phyloP scores from a whole-genome alignment of 2,329 filamentous ascomycete genomes.

The Calonectria pseudoreteaudii region DNA sequence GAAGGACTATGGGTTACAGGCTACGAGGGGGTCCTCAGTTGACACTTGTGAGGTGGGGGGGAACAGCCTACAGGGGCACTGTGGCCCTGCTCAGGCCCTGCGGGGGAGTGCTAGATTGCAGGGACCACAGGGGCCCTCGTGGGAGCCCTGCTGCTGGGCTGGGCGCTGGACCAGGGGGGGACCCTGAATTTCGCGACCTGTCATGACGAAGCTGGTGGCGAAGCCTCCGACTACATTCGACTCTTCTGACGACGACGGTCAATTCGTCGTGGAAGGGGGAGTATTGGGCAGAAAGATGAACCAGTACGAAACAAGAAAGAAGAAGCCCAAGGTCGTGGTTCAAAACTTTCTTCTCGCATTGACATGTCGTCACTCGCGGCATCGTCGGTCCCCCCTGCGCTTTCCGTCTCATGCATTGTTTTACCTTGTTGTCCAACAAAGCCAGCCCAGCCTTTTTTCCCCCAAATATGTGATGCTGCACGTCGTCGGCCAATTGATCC shows the following conservation, averaged over 20 bases:
- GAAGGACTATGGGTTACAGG: not conserved
- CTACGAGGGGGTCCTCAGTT: not conserved
- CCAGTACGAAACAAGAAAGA: not conserved
- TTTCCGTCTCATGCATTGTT: conserved; percentile 1
- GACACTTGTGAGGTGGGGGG: not conserved
- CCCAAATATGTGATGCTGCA: not conserved
- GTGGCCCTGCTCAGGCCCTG: conserved; percentile 1
- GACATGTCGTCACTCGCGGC: not conserved
- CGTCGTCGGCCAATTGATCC: conserved; percentile 7
- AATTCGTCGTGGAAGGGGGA: not conserved
- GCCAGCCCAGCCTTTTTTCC: too few relatives aligned
- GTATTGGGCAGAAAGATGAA: not conserved
- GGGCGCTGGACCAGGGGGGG: not conserved
- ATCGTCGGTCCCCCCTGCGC: not conserved
- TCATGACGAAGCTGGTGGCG: not conserved
- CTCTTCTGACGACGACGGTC: too few relatives aligned
- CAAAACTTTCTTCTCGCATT: not conserved
- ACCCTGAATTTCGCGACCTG: not conserved
- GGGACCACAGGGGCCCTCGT: conserved; percentile 18
- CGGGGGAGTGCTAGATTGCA: conserved; percentile 1
- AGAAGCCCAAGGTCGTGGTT: not conserved
- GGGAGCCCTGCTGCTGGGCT: conserved; percentile 12
- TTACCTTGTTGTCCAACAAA: not conserved
- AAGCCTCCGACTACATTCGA: not conserved
- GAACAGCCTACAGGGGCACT: not conserved